Evolutionary conservation across 257 asterid genomes (phyloP).

Genomic region (Solanum etuberosum): DNA sequence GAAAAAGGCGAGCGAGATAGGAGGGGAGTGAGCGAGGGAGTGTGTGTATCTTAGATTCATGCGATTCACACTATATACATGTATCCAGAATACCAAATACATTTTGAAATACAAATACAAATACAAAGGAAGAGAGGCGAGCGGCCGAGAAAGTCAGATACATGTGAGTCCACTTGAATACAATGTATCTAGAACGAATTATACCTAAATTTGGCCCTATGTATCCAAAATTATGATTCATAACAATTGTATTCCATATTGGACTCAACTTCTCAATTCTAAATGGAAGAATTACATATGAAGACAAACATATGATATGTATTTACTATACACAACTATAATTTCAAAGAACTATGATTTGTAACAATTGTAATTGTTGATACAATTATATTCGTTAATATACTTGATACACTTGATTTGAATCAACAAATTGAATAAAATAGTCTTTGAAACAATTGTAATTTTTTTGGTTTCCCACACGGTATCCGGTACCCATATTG

Average conservation of each 20-base stretch:
- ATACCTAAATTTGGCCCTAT: neutral
- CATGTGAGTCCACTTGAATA: no score
- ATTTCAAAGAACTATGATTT: neutral
- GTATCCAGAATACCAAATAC: neutral
- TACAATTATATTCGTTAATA: no score
- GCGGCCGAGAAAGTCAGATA: fast-evolving
- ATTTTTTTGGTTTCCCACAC: no score
- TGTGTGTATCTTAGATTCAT: neutral
- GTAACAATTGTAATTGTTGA: neutral
- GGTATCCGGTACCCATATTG: neutral
- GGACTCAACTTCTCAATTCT: neutral
- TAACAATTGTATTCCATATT: no score
- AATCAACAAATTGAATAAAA: neutral
- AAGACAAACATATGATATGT: neutral
- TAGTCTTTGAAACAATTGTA: neutral
- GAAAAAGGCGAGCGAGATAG: neutral
- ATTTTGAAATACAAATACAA: no score
- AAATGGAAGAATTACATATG: neutral
- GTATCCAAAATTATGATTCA: no score
- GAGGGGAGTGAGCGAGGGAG: neutral
- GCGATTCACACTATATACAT: neutral
- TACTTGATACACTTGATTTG: neutral
- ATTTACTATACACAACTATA: neutral
- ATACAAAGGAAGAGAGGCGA: neutral
- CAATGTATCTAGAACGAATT: neutral